Conservation (phyloP, 768 basidiomycete genomes). For the Dictyophora rubrovolvata region DNA sequence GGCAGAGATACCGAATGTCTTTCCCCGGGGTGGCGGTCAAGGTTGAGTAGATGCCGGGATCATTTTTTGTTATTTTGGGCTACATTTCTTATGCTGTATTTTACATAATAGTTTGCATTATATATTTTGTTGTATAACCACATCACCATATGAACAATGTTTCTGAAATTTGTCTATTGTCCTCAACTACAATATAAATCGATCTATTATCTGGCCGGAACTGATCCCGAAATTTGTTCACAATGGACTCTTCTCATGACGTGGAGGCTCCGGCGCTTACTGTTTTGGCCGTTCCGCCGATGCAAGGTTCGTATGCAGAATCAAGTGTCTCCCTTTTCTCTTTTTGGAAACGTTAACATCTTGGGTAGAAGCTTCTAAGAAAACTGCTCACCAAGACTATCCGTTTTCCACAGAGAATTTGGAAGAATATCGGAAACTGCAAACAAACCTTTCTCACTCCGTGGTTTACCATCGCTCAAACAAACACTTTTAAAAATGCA, state of each 20-base stretch:
- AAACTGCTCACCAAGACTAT: slow-evolving; percentile 61
- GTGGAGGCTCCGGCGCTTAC: too few relatives aligned
- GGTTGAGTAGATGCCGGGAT: not conserved
- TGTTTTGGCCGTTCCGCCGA: too few relatives aligned
- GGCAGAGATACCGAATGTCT: slow-evolving; percentile 62
- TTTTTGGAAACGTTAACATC: not conserved
- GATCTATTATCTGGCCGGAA: too few relatives aligned
- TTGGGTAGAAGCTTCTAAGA: slow-evolving; percentile 58
- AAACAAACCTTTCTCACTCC: slow-evolving; percentile 18
- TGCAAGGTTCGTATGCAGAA: slow-evolving; percentile 48
- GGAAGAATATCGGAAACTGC: slow-evolving; percentile 81
- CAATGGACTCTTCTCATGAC: too few relatives aligned
- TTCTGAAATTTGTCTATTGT: too few relatives aligned
- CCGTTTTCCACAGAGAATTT: slow-evolving; percentile 76
- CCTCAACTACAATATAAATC: too few relatives aligned
- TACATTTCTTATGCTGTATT: too few relatives aligned
- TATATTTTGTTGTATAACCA: too few relatives aligned
- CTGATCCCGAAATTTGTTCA: too few relatives aligned
- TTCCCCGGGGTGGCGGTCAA: slow-evolving; percentile 57
- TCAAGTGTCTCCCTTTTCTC: not conserved
- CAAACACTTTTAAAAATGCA: slow-evolving; percentile 26
- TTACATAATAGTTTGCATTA: too few relatives aligned
- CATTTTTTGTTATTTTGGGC: too few relatives aligned
- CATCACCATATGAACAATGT: too few relatives aligned
- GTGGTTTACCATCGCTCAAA: not conserved